phyloP scores from a whole-genome alignment of 2,329 filamentous ascomycete genomes.

The Paramyrothecium sp. region DNA sequence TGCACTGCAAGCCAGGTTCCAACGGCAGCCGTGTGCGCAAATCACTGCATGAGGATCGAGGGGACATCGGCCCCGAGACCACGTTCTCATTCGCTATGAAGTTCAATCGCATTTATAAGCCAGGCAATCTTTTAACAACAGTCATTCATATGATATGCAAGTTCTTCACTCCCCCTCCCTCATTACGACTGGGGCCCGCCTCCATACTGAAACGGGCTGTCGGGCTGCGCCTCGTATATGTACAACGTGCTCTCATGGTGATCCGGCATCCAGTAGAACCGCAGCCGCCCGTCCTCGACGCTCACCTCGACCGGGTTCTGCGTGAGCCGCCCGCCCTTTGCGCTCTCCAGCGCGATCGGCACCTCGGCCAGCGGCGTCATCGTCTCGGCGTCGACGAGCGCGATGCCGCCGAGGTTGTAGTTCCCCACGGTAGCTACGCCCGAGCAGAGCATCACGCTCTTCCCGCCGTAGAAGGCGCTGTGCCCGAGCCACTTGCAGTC shows the following conservation, averaged over 20 bases:
- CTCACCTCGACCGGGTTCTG: conserved; percentile 48
- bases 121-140: no score
- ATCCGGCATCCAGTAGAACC: conserved; percentile 47
- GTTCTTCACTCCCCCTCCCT: no score
- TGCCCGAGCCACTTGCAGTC: conserved; percentile 50
- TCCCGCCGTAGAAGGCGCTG: conserved; percentile 29
- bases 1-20: no score
- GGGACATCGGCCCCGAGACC: no score
- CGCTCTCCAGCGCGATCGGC: conserved; percentile 39
- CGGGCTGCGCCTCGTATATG: conserved; percentile 39
- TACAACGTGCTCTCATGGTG: conserved; percentile 45
- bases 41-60: no score
- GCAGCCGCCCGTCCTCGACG: conserved; percentile 39
- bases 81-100: no score
- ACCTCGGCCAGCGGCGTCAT: conserved; percentile 45
- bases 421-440: conserved; percentile 37
- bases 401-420: conserved; percentile 41
- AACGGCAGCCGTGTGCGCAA: no score
- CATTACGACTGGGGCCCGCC: conserved; percentile 7
- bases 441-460: conserved; percentile 45
- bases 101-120: no score
- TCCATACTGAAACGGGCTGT: conserved; percentile 16
- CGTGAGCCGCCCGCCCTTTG: conserved; percentile 36
- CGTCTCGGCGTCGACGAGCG: conserved; percentile 41
- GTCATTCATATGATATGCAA: no score